A percentile compares a stretch with the other conserved stretches of the same genome.
Conservation (phyloP, 2,329 filamentous ascomycete species). For the Pseudogymnoascus sp. region DNA sequence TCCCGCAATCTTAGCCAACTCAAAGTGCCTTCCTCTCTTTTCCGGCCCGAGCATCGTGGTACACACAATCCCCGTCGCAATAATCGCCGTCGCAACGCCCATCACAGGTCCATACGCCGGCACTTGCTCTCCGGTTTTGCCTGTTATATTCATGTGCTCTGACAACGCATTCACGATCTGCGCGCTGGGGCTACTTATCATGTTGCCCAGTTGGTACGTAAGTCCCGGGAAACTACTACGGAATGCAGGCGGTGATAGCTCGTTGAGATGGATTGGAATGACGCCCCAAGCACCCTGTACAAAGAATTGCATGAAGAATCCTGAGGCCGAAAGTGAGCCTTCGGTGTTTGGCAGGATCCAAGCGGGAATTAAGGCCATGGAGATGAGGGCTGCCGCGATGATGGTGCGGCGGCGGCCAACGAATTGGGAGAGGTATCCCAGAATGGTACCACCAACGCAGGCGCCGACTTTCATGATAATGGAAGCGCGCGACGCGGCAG, state of each 20-base stretch:
- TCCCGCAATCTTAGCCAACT: constrained; percentile 47
- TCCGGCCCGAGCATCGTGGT: constrained; percentile 59
- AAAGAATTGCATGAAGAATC: constrained; percentile 75
- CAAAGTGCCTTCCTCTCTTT: constrained; percentile 64
- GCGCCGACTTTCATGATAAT: constrained; percentile 75
- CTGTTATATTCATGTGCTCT: constrained; percentile 51
- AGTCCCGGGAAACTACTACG: constrained; percentile 60
- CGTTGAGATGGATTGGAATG: constrained; percentile 62
- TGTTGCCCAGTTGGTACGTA: constrained; percentile 65
- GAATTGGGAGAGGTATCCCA: constrained; percentile 60
- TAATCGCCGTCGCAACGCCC: constrained; percentile 70
- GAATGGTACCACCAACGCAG: constrained; percentile 54
- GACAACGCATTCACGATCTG: constrained; percentile 71
- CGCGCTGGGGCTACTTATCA: constrained; percentile 61
- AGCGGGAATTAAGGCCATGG: constrained; percentile 70
- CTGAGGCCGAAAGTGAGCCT: constrained; percentile 61
- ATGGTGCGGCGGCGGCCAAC: constrained; percentile 62
- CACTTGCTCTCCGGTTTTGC: constrained; percentile 46
- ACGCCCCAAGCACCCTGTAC: constrained; percentile 66
- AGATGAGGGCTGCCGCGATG: constrained; percentile 48
- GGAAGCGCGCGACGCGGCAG: constrained; percentile 60
- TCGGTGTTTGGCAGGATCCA: constrained; percentile 62
- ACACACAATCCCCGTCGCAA: constrained; percentile 59
- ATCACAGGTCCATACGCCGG: constrained; percentile 69
- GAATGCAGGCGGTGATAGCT: constrained; percentile 59